phyloP scores from a whole-genome alignment of 768 basidiomycete species.

The Lactifluus hygrophoroides region DNA sequence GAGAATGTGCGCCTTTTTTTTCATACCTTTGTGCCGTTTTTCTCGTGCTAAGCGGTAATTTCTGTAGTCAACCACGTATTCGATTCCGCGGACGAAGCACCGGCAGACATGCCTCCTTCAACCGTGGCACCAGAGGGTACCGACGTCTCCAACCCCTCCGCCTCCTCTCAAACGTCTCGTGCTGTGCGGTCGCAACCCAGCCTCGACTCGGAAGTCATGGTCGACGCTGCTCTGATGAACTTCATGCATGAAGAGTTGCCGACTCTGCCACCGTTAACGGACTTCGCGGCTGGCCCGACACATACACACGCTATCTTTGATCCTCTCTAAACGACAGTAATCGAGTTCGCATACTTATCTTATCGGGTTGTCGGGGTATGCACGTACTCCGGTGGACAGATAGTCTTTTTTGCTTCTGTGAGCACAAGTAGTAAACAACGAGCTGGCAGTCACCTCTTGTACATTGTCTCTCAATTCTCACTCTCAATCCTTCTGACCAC shows the following conservation, averaged over 20 bases:
- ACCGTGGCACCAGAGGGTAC: not conserved
- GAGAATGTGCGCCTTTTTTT: constrained; percentile 50
- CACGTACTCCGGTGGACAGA: not conserved
- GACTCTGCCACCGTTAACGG: constrained; percentile 4
- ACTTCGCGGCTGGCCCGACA: constrained; percentile 14
- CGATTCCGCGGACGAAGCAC: constrained; percentile 4
- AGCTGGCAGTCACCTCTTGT: constrained; percentile 7
- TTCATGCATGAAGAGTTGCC: constrained; percentile 5
- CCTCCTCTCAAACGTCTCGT: not conserved
- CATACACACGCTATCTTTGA: constrained; percentile 22
- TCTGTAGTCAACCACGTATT: constrained; percentile 30
- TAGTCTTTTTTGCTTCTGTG: not conserved
- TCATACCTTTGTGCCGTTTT: not conserved
- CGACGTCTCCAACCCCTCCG: not conserved
- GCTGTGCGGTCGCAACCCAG: constrained; percentile 7
- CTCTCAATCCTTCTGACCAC: not conserved
- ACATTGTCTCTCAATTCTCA: not conserved
- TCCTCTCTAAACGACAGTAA: constrained; percentile 10
- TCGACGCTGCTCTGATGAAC: constrained; percentile 7
- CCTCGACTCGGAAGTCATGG: constrained; percentile 13
- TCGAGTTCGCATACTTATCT: not conserved
- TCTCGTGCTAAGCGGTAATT: not conserved
- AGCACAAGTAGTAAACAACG: not conserved
- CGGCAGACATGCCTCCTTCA: not conserved
- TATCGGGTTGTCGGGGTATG: not conserved